These are phyloP conservation scores for Candida vartiovaarae DNA, from an alignment of 805 yeast species.

Conservation along the genomic window DNA sequence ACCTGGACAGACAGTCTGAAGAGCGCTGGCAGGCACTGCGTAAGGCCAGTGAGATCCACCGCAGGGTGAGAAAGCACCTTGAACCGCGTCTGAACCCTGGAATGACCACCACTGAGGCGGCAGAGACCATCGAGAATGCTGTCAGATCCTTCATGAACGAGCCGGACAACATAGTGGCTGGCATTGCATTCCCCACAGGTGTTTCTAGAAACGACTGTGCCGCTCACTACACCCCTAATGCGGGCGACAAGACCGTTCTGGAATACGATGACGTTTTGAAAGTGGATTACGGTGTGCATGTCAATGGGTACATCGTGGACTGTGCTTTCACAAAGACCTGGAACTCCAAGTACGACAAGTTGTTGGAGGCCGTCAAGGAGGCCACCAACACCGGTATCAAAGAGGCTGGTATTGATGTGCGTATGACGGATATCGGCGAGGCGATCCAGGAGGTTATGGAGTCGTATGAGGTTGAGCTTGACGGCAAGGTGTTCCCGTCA, in stretches of 20 bases:
- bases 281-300: slow-evolving; percentile 95
- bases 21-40: slow-evolving; percentile 81
- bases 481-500: slow-evolving; percentile 77
- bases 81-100: slow-evolving; percentile 78
- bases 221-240: slow-evolving; percentile 96
- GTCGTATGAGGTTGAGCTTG: slow-evolving; percentile 83
- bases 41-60: slow-evolving; percentile 93
- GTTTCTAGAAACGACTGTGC: slow-evolving; percentile 89
- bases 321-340: slow-evolving; percentile 92
- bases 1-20: slow-evolving; percentile 54
- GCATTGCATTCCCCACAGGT: slow-evolving; percentile 99
- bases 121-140: slow-evolving; percentile 81
- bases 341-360: slow-evolving; percentile 72
- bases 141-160: slow-evolving; percentile 66
- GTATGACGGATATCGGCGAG: slow-evolving; percentile 92
- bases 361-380: slow-evolving; percentile 78
- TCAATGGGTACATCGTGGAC: slow-evolving; percentile 89
- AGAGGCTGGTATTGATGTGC: slow-evolving; percentile 93
- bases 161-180: slow-evolving; percentile 59
- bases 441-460: slow-evolving; percentile 98
- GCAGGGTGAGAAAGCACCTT: slow-evolving; percentile 81
- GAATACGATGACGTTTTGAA: slow-evolving; percentile 90
- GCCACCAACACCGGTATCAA: slow-evolving; percentile 92
- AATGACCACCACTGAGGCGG: slow-evolving; percentile 84
- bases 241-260: slow-evolving; percentile 81